Base-by-base conservation (phyloP, 768 basidiomycete species). In the Termitomyces sp. region DNA sequence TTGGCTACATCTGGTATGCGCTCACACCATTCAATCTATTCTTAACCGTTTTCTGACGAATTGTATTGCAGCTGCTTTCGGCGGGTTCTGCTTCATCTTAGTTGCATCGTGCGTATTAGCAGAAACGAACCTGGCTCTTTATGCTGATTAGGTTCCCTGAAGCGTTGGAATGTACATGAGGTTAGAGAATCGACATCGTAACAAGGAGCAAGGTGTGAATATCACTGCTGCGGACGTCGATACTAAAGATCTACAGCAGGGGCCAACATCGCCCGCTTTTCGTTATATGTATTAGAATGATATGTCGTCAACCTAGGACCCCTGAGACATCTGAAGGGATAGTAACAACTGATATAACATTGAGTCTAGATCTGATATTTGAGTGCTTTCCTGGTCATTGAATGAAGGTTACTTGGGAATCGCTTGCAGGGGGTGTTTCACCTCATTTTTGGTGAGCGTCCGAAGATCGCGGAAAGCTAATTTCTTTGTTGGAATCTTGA, bases 111-210 rank as follows among this genome's bases (percentile, higher is more conserved):
- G 64, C 60, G 71, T 63, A 27, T 30, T 14, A 20, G 22, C 2
- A 50, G 30, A 39, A 24, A 36, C 26, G 26, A 27, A n/a, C 9
- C 18, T 42, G 24, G 47, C n/a, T 34, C 42, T 33, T 32, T 24
- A 46, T 22, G 50, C 57, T 59, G 49, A 63, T 20, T 36, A 43
- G 26, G 12, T 4, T 24, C 9, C 59, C 47, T 36, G 53, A 54
- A 75, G 76, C 34, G 71, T 72, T 50, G 80, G 82, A 8, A 65
- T 73, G 27, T 83, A 77, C 65, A 83, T 83, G 81, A 71, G 79
- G 45, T 60, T 68, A 24, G 81, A 82, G 48, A 83, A 82, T 59
- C 69, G 68, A 39, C 72, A 69, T 56, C 71, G 81, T 44, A 79
- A 82, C 59, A 71, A 67, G 48, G 65, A 55, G 22, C 78, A 79